Evolutionary conservation across 2,329 filamentous ascomycete genomes (phyloP).

Genomic region (Aspergillus terreus): DNA sequence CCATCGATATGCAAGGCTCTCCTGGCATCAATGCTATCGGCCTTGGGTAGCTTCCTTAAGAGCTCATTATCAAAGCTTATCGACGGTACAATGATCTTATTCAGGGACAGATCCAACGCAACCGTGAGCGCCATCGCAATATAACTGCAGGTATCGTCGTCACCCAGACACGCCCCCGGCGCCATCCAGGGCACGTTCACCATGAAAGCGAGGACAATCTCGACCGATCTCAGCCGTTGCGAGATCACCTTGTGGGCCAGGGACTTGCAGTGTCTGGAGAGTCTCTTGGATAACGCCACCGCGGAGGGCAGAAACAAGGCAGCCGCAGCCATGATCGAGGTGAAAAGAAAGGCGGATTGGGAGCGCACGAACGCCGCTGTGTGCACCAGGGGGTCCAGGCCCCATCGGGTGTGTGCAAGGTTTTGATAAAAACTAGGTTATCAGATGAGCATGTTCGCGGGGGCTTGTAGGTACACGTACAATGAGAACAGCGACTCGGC

Average conservation of each 20-base stretch:
- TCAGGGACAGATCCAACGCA: slow-evolving; percentile 64
- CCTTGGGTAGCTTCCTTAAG: slow-evolving; percentile 52
- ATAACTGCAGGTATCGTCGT: slow-evolving; percentile 70
- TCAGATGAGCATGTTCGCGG: not conserved
- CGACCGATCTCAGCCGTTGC: slow-evolving; percentile 63
- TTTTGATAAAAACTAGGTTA: slow-evolving; percentile 61
- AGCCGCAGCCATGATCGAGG: slow-evolving; percentile 66
- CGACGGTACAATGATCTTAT: slow-evolving; percentile 64
- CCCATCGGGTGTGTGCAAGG: slow-evolving; percentile 70
- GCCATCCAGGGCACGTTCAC: slow-evolving; percentile 75
- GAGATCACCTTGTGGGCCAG: slow-evolving; percentile 61
- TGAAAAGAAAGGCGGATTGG: slow-evolving; percentile 68
- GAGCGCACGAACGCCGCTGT: slow-evolving; percentile 62
- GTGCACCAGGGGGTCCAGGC: slow-evolving; percentile 65
- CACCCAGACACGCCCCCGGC: slow-evolving; percentile 35
- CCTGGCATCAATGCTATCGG: slow-evolving; percentile 65
- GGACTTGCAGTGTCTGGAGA: slow-evolving; percentile 61
- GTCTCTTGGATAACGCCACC: slow-evolving; percentile 60
- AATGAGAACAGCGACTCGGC: slow-evolving; percentile 62
- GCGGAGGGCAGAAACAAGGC: slow-evolving; percentile 64
- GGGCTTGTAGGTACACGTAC: slow-evolving; percentile 41
- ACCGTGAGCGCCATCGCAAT: slow-evolving; percentile 67
- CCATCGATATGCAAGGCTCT: slow-evolving; percentile 66
- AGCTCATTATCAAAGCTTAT: slow-evolving; percentile 45
- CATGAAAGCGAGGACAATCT: slow-evolving; percentile 72